Evolutionary conservation across 257 asterid genomes (phyloP), one percentile per base, ranked within the genome.

Genomic region (Gynochthodes officinalis): DNA sequence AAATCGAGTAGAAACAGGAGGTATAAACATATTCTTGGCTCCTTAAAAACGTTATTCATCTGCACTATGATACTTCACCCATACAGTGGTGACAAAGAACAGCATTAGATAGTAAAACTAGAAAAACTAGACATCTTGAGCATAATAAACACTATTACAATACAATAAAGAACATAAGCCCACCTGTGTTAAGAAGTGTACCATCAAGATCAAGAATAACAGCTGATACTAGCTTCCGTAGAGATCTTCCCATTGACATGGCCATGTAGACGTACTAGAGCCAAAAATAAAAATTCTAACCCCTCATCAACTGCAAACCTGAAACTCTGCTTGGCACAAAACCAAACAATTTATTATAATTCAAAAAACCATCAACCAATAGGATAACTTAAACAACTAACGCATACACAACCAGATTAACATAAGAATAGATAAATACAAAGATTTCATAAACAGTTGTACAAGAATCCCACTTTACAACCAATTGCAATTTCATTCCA

Each of bases 201-300:
- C 97, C 98, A 75, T 93, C 98, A 87, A 93, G 86, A 86, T 91
- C 98, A 77, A 93, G 87, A 80, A 93, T 89, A 73, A 93, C 96
- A 64, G 92, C 79, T 28, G 90, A 78, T 42, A 82, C 89, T 10
- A 90, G 87, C 87, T 88, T 89, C 82, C 81, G 86, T 50, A 84
- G 65, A 64, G 89, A 70, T 60, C 74, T 81, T 49, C 86, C 78
- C 83, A 88, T 80, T 69, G 82, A 67, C 78, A 81, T 58, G 49
- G 71, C 49, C 63, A 63, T 28, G 46, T 63, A 44, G 32, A 61
- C 37, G 54, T 54, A n/a, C 70, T 71, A 33, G 43, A 5, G 61
- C 57, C 46, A 42, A 62, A 57, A 64, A 53, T 42, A 53, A 53
- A 5, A 67, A 25, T 62, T 54, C 55, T 67, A 78, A 44, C 50